Percentiles rank a stretch among this genome's conserved stretches.
phyloP scores from a whole-genome alignment of 2,329 filamentous ascomycete species.

The Aspergillus sp. region DNA sequence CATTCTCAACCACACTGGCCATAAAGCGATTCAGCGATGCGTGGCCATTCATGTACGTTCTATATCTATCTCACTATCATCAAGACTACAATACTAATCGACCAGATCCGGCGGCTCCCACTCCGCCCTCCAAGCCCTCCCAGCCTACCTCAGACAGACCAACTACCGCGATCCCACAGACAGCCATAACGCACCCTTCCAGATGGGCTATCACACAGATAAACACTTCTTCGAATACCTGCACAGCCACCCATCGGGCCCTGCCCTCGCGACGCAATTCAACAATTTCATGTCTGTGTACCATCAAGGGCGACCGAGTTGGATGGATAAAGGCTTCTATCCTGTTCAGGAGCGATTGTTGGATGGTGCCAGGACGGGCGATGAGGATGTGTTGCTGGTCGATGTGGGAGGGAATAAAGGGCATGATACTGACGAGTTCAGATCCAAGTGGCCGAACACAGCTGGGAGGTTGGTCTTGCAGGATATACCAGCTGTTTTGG shows the following conservation, averaged over 20 bases:
- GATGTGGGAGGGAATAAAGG: conserved; percentile 41
- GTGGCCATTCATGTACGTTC: conserved; percentile 21
- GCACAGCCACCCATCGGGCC: conserved; percentile 6
- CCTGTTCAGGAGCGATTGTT: conserved; percentile 16
- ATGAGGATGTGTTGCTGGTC: conserved; percentile 27
- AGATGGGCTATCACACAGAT: conserved; percentile 19
- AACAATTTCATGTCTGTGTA: conserved; percentile 17
- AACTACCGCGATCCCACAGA: conserved; percentile 19
- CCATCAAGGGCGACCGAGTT: conserved; percentile 10
- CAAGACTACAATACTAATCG: not conserved
- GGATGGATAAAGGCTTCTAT: conserved; percentile 22
- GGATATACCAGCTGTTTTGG: conserved; percentile 39
- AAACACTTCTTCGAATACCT: conserved; percentile 20
- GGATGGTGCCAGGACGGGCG: conserved; percentile 1
- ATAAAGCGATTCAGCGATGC: conserved; percentile 19
- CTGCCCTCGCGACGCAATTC: conserved; percentile 11
- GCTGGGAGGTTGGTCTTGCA: conserved; percentile 45
- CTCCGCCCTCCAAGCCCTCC: conserved; percentile 11
- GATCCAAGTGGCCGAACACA: conserved; percentile 26
- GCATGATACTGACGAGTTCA: conserved; percentile 36
- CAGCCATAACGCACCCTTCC: conserved; percentile 15
- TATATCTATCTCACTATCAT: not conserved
- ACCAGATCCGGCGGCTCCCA: conserved; percentile 14
- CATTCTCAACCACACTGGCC: conserved; percentile 24
- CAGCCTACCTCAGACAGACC: conserved; percentile 17